phyloP scores from a whole-genome alignment of 495 filamentous ascomycete genomes.

The Saxispiralis lemnorum region DNA sequence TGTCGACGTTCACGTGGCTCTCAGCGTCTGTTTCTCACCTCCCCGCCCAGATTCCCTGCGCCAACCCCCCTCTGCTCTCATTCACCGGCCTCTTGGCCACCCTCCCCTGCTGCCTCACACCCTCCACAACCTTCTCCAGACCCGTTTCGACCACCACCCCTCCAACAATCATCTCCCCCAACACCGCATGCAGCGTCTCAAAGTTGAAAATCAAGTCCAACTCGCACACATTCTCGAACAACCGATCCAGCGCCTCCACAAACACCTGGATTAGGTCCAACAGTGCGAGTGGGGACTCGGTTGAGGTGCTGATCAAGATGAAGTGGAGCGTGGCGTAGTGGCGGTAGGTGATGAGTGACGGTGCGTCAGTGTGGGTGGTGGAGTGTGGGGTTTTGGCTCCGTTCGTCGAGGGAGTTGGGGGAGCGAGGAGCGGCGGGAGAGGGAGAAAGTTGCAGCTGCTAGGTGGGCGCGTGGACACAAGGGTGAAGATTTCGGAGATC shows the following conservation, averaged over 20 bases:
- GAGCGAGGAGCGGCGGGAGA: conserved; percentile 48
- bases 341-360: conserved; percentile 91
- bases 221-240: conserved; percentile 98
- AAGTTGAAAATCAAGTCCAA: conserved; percentile 97
- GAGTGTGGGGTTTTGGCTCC: conserved; percentile 18
- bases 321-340: conserved; percentile 97
- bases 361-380: conserved; percentile 54
- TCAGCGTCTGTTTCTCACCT: no score
- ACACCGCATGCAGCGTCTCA: conserved; percentile 79
- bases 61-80: conserved; percentile 21
- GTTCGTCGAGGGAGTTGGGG: conserved; percentile 32
- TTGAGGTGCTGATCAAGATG: conserved; percentile 93
- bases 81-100: conserved; percentile 47
- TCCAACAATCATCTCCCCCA: conserved; percentile 90
- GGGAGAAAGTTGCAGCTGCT: conserved; percentile 96
- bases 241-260: conserved; percentile 79
- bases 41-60: conserved; percentile 29
- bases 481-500: conserved; percentile 93
- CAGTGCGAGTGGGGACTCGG: conserved; percentile 84
- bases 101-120: conserved; percentile 61
- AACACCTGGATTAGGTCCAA: conserved; percentile 97
- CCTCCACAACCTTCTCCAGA: conserved; percentile 68
- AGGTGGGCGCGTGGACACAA: conserved; percentile 70
- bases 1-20: no score
- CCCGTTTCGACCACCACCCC: conserved; percentile 91